Base-by-base conservation (phyloP, 176 grass and related monocot genomes). In the Triticum monococcum region DNA sequence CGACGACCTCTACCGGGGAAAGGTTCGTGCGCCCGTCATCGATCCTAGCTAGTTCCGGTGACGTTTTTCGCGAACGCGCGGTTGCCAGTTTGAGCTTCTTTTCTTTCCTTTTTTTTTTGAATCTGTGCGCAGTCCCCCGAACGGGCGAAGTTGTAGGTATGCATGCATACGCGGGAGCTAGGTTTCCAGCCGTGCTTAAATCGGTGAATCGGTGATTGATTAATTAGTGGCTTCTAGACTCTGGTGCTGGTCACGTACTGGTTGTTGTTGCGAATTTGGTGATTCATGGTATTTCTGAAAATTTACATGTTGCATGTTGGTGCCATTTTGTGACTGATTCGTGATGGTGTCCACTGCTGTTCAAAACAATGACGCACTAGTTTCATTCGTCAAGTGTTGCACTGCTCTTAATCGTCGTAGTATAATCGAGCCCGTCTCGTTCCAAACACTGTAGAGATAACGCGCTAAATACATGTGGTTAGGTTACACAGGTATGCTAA, bases 21-120 rank as follows among this genome's bases (percentile, higher is more conserved):
- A 89, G 92, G 92, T 52, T 16, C 46, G 46, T 14, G 13, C 48
- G 48, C 87, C 12, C 18, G 37, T 31, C 7, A 56, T 84, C 52
- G 37, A 22, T 54, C 26, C n/a, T n/a, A n/a, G n/a, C 37, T 17
- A 52, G 48, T 17, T 52, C 48, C 13, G 13, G 48, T 52, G 48
- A 6, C 6, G 48, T 52, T 0, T 14, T 17, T 2, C 48, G 48
- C 48, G 14, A 18, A 8, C 23, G 26, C 26, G 26, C 67, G 67
- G n/a, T 6, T n/a, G 36, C 36, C 4, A 41, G 10, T 38, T 22
- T 32, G 64, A 66, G 11, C 43, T 45, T 45, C 11, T 43, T 43
- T 12, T 45, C 3, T 11, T 43, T 43, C 40, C 22, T 36, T 0
- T n/a, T 24, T 45, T 73, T 25, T 16, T 46, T 12, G 40, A 48